Conservation (phyloP, 768 basidiomycete genomes). For the Punctularia strigosozonata region DNA sequence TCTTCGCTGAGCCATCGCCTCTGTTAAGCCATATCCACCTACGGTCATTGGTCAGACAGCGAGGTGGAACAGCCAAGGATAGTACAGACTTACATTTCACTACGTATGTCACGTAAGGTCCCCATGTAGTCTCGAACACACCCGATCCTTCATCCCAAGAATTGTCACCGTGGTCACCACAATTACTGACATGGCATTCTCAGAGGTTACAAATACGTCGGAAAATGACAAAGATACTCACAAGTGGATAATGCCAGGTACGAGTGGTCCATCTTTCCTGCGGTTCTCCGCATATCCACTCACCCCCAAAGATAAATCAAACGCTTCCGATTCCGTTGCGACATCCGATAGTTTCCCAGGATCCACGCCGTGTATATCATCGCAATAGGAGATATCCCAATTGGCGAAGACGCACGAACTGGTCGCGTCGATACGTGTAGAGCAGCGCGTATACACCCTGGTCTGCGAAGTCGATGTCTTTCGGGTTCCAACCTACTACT, state of each 20-base stretch:
- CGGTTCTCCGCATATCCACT: too few relatives aligned
- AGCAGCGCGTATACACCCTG: conserved; percentile 10
- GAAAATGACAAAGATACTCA: not conserved
- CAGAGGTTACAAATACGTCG: not conserved
- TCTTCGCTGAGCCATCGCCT: not conserved
- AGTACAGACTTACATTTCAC: too few relatives aligned
- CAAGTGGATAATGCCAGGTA: too few relatives aligned
- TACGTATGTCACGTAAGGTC: too few relatives aligned
- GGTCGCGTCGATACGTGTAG: conserved; percentile 5
- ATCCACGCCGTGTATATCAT: not conserved
- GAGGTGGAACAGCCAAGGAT: too few relatives aligned
- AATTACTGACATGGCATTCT: not conserved
- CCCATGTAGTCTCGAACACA: conserved; percentile 2
- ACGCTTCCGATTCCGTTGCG: conserved; percentile 3
- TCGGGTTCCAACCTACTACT: too few relatives aligned
- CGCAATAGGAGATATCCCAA: conserved; percentile 6
- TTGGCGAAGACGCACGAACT: conserved; percentile 5
- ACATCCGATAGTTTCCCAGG: conserved; percentile 1
- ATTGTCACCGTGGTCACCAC: not conserved
- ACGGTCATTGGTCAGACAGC: conserved; percentile 1
- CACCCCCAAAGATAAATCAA: too few relatives aligned
- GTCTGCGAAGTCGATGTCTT: conserved; percentile 10
- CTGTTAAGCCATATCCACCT: conserved; percentile 4
- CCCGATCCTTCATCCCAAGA: conserved; percentile 4
- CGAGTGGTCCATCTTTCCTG: conserved; percentile 2